A percentile compares a stretch with the other conserved stretches of the same genome.
phyloP scores from a whole-genome alignment of 345 rosid genomes.

The Turnera subulata region DNA sequence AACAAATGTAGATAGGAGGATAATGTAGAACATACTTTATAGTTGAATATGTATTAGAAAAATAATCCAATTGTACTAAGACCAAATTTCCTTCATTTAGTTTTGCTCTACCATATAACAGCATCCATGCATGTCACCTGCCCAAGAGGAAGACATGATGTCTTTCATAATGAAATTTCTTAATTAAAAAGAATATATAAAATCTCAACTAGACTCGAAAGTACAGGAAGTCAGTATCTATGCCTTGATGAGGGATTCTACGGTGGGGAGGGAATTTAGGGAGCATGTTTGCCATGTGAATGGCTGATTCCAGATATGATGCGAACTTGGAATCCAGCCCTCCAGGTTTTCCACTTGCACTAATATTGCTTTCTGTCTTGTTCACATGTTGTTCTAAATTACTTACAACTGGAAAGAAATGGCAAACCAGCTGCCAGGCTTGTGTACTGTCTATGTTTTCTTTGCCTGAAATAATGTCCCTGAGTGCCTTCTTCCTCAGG shows the following conservation, averaged over 20 bases:
- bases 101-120: no score
- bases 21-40: no score
- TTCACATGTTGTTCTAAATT: conserved; percentile 1
- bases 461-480: conserved; percentile 11
- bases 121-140: no score
- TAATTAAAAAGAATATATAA: background rate
- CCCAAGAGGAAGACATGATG: no score
- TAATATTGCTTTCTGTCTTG: background rate
- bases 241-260: conserved; percentile 5
- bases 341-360: no score
- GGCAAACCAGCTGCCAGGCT: background rate
- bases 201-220: conserved; percentile 24
- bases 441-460: background rate
- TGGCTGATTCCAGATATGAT: conserved; percentile 28
- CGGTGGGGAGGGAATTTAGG: conserved; percentile 35
- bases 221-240: conserved; percentile 18
- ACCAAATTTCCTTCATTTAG: no score
- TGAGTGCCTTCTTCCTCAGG: conserved; percentile 22
- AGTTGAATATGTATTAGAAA: no score
- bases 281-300: conserved; percentile 30
- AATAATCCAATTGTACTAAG: no score
- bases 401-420: background rate
- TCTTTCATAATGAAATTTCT: no score
- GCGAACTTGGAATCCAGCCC: background rate
- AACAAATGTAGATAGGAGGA: no score